Evolutionary conservation across 202 grass and related monocot genomes (phyloP).

Genomic region (Bolboschoenoplectus hybrid): DNA sequence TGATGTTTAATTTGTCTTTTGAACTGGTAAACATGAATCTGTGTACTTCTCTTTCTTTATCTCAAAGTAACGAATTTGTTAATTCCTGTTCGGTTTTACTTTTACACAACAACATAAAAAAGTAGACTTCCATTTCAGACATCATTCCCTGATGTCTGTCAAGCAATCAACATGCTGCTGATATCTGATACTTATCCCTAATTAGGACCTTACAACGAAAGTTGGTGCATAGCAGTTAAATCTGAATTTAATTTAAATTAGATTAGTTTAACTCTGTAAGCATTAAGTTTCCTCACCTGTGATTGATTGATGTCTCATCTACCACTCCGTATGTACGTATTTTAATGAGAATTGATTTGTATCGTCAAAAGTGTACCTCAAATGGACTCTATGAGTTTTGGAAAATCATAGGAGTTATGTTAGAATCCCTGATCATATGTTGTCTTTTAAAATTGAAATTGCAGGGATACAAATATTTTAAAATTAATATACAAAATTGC

Average conservation of each 20-base stretch:
- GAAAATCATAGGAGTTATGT: background rate
- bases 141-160: constrained; percentile 11
- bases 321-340: background rate
- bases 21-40: background rate
- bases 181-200: constrained; percentile 28
- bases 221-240: constrained; percentile 15
- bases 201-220: background rate
- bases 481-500: too few species aligned
- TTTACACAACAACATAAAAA: background rate
- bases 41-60: constrained; percentile 13
- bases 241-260: background rate
- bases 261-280: background rate
- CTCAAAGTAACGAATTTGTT: background rate
- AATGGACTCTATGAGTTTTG: background rate
- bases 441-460: background rate
- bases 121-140: background rate
- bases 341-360: background rate
- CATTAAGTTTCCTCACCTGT: background rate
- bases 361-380: background rate
- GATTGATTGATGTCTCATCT: constrained; percentile 13
- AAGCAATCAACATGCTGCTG: background rate
- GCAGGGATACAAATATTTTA: background rate
- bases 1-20: background rate
- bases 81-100: background rate
- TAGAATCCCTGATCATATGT: background rate